Percentiles rank a stretch among this genome's conserved stretches.
These are phyloP conservation scores for Asterella californica DNA, from an alignment of 225 moss, liverwort and hornwort genomes.

Conservation along the genomic window DNA sequence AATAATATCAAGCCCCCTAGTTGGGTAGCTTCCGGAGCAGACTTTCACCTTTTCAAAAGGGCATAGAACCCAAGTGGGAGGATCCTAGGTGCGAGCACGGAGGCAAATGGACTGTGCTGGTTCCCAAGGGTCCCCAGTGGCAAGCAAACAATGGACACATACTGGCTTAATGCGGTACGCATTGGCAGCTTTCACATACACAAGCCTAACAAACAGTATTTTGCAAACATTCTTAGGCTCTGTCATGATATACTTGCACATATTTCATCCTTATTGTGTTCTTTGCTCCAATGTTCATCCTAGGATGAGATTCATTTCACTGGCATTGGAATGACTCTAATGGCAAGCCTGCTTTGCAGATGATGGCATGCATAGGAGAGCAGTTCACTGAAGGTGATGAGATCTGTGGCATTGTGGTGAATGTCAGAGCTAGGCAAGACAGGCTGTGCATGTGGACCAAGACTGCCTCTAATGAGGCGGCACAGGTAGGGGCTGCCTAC, in stretches of 20 bases:
- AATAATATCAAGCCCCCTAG: conserved; percentile 90
- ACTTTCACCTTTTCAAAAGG: conserved; percentile 89
- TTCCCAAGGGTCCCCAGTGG: conserved; percentile 47
- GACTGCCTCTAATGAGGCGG: conserved; percentile 77
- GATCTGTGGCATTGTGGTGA: conserved; percentile 81
- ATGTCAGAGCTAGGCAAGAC: conserved; percentile 70
- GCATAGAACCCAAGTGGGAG: conserved; percentile 91
- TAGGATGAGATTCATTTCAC: too few relatives aligned
- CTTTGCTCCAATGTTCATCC: too few relatives aligned
- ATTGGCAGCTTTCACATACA: too few relatives aligned
- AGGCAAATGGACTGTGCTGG: conserved; percentile 80
- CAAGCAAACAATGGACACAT: conserved; percentile 62
- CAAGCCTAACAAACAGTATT: too few relatives aligned
- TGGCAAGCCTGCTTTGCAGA: too few relatives aligned
- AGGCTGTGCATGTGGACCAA: conserved; percentile 90
- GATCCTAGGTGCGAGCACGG: conserved; percentile 83
- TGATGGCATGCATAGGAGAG: conserved; percentile 86
- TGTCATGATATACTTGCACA: too few relatives aligned
- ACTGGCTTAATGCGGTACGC: conserved; percentile 78
- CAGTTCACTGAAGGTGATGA: conserved; percentile 84
- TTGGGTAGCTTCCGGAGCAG: conserved; percentile 61
- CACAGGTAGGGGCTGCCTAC: conserved; percentile 47
- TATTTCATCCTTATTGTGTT: too few relatives aligned
- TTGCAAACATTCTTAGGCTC: too few relatives aligned
- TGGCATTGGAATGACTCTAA: too few relatives aligned